Evolutionary conservation across 352 stramenopile species (phyloP).

Genomic region (Thraustotheca clavata): DNA sequence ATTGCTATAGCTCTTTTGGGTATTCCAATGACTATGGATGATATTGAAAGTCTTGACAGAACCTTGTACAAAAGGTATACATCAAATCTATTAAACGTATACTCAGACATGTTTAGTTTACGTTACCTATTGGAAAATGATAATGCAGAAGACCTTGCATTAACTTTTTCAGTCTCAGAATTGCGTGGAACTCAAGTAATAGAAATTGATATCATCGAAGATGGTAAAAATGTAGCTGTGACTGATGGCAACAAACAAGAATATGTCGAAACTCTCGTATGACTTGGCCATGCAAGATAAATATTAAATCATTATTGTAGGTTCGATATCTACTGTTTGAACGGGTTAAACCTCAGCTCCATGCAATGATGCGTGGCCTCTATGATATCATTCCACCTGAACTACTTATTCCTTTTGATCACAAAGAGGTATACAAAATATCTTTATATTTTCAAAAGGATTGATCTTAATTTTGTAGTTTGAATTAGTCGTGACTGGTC

Average conservation of each 20-base stretch:
- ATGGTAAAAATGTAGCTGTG: conserved; percentile 62
- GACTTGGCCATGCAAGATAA: not conserved
- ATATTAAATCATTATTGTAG: conserved; percentile 82
- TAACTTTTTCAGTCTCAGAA: conserved; percentile 71
- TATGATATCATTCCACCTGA: conserved; percentile 96
- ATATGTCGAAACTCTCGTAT: conserved; percentile 62
- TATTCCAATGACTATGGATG: conserved; percentile 72
- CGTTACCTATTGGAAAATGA: conserved; percentile 65
- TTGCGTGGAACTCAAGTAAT: conserved; percentile 45
- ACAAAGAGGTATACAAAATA: conserved; percentile 90
- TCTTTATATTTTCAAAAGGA: not conserved
- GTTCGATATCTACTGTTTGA: conserved; percentile 95
- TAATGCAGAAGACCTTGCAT: conserved; percentile 50
- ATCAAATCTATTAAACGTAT: conserved; percentile 43
- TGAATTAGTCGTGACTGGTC: conserved; percentile 67
- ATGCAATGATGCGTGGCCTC: conserved; percentile 83
- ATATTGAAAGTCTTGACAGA: conserved; percentile 70
- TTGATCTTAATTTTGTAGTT: conserved; percentile 7
- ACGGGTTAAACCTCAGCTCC: conserved; percentile 87
- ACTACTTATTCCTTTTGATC: conserved; percentile 96
- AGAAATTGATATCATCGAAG: conserved; percentile 51
- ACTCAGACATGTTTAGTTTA: conserved; percentile 28
- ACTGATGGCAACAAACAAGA: conserved; percentile 94
- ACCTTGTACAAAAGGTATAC: conserved; percentile 53
- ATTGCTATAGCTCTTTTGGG: conserved; percentile 91